Evolutionary conservation across 257 asterid species (phyloP).

Genomic region (Przewalskia tangutica): DNA sequence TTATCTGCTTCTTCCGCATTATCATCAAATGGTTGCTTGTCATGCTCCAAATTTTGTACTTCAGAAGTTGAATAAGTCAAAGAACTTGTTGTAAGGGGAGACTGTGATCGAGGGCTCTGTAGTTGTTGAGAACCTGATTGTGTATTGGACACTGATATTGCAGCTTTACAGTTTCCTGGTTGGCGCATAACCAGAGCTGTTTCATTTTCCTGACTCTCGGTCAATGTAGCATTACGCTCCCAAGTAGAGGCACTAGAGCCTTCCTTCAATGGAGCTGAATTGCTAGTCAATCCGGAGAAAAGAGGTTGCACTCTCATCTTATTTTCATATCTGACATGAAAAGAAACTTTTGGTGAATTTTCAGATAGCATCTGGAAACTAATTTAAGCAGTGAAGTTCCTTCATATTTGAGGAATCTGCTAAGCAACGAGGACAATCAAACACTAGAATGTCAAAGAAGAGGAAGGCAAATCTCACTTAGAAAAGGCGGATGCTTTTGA

Average conservation of each 20-base stretch:
- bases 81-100: constrained; percentile 3
- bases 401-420: not conserved
- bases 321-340: not conserved
- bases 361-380: constrained; percentile 3
- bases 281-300: not conserved
- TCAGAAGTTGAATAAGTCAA: constrained; percentile 23
- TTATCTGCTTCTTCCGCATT: constrained; percentile 12
- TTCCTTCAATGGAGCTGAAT: not conserved
- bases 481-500: constrained; percentile 88
- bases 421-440: not conserved
- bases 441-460: not conserved
- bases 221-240: constrained; percentile 28
- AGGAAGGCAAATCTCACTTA: constrained; percentile 44
- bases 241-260: not conserved
- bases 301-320: not conserved
- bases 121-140: not conserved
- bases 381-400: not conserved
- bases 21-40: constrained; percentile 21
- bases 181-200: constrained; percentile 22
- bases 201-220: constrained; percentile 31
- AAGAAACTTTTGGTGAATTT: not conserved
- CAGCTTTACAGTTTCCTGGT: constrained; percentile 26
- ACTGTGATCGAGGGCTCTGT: constrained; percentile 22
- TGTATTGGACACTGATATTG: constrained; percentile 14
- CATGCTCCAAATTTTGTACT: constrained; percentile 21